These are phyloP conservation scores for Cyberlindnera maritima DNA, from an alignment of 805 yeast species.

Conservation along the genomic window DNA sequence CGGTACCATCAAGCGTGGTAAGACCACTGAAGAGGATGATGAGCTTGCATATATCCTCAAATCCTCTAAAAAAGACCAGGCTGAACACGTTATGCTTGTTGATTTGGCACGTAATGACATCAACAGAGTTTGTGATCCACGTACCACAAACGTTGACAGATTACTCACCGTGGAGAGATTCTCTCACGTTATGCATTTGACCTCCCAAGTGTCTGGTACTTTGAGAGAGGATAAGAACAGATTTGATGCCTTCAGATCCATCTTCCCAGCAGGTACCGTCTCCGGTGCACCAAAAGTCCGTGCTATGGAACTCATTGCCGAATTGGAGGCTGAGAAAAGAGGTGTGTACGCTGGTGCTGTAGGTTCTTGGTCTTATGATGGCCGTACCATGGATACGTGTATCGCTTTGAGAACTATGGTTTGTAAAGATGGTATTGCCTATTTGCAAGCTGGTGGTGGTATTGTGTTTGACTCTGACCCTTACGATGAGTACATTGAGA, in stretches of 20 bases:
- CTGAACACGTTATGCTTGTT: slow-evolving; percentile 98
- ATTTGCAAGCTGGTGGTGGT: slow-evolving; percentile 98
- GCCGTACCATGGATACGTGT: slow-evolving; percentile 95
- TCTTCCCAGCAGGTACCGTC: slow-evolving; percentile 99
- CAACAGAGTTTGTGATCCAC: slow-evolving; percentile 90
- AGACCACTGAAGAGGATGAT: slow-evolving; percentile 90
- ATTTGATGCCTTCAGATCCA: slow-evolving; percentile 95
- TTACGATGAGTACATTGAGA: slow-evolving; percentile 91
- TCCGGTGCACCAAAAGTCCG: slow-evolving; percentile 97
- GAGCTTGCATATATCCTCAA: slow-evolving; percentile 69
- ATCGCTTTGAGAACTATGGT: slow-evolving; percentile 98
- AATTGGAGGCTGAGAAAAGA: slow-evolving; percentile 85
- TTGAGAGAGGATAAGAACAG: slow-evolving; percentile 80
- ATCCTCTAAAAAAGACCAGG: slow-evolving; percentile 83
- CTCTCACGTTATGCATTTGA: slow-evolving; percentile 95
- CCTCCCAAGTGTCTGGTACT: slow-evolving; percentile 91
- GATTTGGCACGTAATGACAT: slow-evolving; percentile 96
- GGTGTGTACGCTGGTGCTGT: slow-evolving; percentile 99
- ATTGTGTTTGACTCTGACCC: slow-evolving; percentile 95
- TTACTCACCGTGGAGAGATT: slow-evolving; percentile 88
- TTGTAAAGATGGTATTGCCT: slow-evolving; percentile 83
- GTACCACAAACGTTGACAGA: slow-evolving; percentile 81
- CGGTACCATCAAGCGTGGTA: slow-evolving; percentile 91
- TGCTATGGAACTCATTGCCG: slow-evolving; percentile 94
- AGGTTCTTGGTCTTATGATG: slow-evolving; percentile 96